These are phyloP conservation scores for Aurinia saxatilis DNA, from an alignment of 345 rosid species.

Conservation along the genomic window DNA sequence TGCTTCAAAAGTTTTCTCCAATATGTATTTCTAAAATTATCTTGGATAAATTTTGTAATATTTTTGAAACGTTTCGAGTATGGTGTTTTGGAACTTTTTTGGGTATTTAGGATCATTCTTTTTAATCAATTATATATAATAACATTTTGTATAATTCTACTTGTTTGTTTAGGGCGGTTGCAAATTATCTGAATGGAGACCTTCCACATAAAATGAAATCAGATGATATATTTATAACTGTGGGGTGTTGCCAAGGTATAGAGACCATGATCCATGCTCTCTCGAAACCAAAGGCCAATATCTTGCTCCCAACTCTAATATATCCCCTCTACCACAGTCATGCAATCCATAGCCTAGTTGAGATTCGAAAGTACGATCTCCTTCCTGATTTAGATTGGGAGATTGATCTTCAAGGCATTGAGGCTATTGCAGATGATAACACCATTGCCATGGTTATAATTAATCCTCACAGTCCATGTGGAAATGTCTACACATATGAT, in stretches of 20 bases:
- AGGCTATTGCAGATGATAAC: conserved; percentile 45
- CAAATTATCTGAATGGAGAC: conserved; percentile 36
- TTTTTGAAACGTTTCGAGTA: no score
- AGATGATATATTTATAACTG: conserved; percentile 42
- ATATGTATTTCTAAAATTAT: no score
- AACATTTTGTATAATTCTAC: no score
- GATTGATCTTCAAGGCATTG: conserved; percentile 42
- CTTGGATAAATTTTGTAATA: no score
- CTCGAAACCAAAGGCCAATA: conserved; percentile 40
- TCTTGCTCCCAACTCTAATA: conserved; percentile 20
- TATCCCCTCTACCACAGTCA: conserved; percentile 38
- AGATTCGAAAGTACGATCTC: conserved; percentile 43
- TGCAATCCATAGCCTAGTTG: conserved; percentile 18
- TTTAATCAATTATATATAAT: no score
- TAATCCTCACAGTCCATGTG: conserved; percentile 31
- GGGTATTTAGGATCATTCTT: no score
- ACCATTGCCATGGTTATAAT: conserved; percentile 45
- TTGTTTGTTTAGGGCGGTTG: conserved; percentile 46
- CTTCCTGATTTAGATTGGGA: conserved; percentile 52
- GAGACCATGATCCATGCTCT: conserved; percentile 35
- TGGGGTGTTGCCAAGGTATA: conserved; percentile 51
- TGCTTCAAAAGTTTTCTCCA: no score
- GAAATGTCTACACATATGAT: conserved; percentile 32
- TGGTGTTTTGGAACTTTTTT: no score
- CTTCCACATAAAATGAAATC: conserved; percentile 38